Percentiles rank a stretch among this genome's conserved stretches.
phyloP scores from a whole-genome alignment of 116 monocot genomes.

The Phalaenopsis hybrid region DNA sequence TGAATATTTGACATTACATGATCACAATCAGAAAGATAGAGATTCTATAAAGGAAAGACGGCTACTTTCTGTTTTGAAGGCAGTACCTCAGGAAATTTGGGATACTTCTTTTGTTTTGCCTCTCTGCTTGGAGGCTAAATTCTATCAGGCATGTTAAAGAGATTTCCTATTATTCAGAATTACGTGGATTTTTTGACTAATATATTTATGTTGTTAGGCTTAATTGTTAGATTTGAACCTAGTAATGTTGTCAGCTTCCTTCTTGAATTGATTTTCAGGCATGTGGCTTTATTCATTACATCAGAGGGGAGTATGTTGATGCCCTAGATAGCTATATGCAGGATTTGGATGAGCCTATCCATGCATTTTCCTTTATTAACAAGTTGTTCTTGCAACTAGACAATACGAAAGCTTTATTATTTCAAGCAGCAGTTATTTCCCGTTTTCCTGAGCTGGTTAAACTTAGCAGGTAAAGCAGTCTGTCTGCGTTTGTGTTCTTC shows the following conservation, averaged over 20 bases:
- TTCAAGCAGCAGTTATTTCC: constrained; percentile 48
- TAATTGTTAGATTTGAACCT: neutral
- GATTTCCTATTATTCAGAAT: neutral
- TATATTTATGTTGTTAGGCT: neutral
- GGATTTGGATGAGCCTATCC: constrained; percentile 63
- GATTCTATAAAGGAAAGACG: constrained; percentile 51
- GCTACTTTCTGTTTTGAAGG: constrained; percentile 58
- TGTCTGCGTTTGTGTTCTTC: neutral
- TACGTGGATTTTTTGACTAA: neutral
- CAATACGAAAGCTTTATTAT: constrained; percentile 39
- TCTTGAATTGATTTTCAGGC: constrained; percentile 43
- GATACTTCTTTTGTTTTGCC: constrained; percentile 51
- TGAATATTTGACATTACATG: constrained; percentile 16
- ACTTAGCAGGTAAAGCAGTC: constrained; percentile 63
- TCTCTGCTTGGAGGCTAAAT: constrained; percentile 63
- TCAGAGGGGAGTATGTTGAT: constrained; percentile 42
- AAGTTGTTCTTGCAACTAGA: constrained; percentile 44
- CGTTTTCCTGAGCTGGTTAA: constrained; percentile 66
- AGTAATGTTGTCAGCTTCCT: neutral
- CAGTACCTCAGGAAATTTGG: constrained; percentile 53
- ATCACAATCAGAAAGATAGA: constrained; percentile 19
- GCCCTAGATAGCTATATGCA: constrained; percentile 93
- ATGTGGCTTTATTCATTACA: constrained; percentile 74
- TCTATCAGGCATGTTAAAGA: constrained; percentile 55
- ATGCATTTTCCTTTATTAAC: constrained; percentile 81